Evolutionary conservation across 495 filamentous ascomycete genomes (phyloP).

Genomic region (Trichoderma erinaceum): DNA sequence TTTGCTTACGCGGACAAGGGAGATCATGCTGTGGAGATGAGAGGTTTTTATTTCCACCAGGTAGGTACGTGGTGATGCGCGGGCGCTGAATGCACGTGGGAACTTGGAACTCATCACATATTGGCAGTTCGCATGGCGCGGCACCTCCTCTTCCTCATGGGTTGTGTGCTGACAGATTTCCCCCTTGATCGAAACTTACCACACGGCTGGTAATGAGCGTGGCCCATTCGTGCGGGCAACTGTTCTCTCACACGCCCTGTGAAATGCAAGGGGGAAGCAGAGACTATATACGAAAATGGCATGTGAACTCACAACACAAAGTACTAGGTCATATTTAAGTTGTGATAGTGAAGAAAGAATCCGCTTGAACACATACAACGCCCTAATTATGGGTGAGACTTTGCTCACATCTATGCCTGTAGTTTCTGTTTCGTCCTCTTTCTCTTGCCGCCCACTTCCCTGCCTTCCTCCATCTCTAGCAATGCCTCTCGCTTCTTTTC

Average conservation of each 20-base stretch:
- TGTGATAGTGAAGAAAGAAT: not conserved
- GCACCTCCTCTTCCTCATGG: too few species aligned
- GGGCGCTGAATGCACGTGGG: too few species aligned
- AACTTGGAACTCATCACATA: too few species aligned
- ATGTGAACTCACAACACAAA: not conserved
- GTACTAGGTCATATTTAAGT: not conserved
- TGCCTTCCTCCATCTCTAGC: conserved; percentile 84
- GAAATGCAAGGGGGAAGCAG: not conserved
- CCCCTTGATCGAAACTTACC: not conserved
- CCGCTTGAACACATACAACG: not conserved
- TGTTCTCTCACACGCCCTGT: not conserved
- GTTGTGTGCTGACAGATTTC: not conserved
- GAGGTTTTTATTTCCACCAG: too few species aligned
- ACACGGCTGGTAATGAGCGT: not conserved
- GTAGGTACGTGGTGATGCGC: too few species aligned
- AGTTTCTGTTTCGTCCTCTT: conserved; percentile 55
- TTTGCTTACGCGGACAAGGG: not conserved
- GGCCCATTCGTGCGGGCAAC: not conserved
- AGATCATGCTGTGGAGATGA: not conserved
- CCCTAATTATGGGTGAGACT: not conserved
- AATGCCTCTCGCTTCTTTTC: conserved; percentile 87
- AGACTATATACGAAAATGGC: not conserved
- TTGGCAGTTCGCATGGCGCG: too few species aligned
- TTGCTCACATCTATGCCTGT: conserved; percentile 19
- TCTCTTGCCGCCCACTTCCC: conserved; percentile 74